phyloP scores from a whole-genome alignment of 2,329 filamentous ascomycete genomes.

The Microdochium trichocladiopsis region DNA sequence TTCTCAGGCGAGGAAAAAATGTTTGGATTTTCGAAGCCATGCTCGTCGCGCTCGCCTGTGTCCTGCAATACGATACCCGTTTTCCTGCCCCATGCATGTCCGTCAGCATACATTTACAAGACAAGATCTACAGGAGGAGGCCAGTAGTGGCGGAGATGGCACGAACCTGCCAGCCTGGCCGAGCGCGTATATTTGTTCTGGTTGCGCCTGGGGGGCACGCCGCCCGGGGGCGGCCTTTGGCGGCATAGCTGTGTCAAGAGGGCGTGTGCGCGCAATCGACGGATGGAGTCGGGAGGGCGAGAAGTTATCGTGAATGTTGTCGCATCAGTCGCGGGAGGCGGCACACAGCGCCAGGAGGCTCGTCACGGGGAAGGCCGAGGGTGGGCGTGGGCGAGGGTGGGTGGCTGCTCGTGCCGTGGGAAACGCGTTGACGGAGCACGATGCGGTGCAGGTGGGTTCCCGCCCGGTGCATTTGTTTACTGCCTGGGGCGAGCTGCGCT shows the following conservation, averaged over 20 bases:
- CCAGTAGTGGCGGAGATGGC: slow-evolving; percentile 5
- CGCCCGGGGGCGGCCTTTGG: slow-evolving; percentile 25
- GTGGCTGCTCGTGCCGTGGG: neutral
- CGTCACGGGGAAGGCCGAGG: neutral
- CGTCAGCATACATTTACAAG: neutral
- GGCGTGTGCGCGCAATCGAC: slow-evolving; percentile 1
- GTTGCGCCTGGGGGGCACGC: slow-evolving; percentile 29
- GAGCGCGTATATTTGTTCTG: slow-evolving; percentile 40
- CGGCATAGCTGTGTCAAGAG: slow-evolving; percentile 25
- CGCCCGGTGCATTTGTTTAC: no score
- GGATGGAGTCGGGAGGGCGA: neutral
- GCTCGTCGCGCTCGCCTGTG: slow-evolving; percentile 73
- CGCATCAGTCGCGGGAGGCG: neutral
- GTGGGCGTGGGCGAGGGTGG: neutral
- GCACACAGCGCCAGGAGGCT: neutral
- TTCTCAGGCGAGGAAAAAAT: slow-evolving; percentile 80
- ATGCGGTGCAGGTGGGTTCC: neutral
- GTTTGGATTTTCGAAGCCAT: slow-evolving; percentile 86
- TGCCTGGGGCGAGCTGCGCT: neutral
- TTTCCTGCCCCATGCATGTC: slow-evolving; percentile 52
- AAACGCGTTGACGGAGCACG: neutral
- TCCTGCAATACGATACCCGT: slow-evolving; percentile 81
- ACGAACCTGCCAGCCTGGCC: slow-evolving; percentile 41
- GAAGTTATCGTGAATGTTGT: neutral
- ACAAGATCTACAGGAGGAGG: slow-evolving; percentile 7